Base-by-base conservation (phyloP, 495 filamentous ascomycete genomes). In the Talaromyces wortmannii region DNA sequence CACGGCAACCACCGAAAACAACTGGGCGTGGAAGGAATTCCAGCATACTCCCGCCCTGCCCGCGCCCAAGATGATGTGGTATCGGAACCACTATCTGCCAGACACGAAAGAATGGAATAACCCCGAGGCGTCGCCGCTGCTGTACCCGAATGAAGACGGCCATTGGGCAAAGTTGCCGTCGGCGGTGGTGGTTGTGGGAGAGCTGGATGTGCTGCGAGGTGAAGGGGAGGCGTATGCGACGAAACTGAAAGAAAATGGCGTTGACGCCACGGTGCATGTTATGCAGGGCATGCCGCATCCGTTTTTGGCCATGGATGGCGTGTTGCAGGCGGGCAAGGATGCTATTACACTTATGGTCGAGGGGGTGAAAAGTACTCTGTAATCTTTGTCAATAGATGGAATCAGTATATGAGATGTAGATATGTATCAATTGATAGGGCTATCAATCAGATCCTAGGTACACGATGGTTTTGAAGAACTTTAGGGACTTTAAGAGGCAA, bases 241-340 rank as follows among this genome's bases (percentile, higher is more conserved):
- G 51, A 74, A 74, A 50, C 65, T 86, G 33, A 62, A 64, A 36
- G 67, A 71, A 31, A 80, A 79, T 6, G 75, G 81, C 11, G 78
- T 81, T 6, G 67, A 74, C 61, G 82, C 80, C 3, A 70, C 82
- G 60, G 60, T 80, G 45, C 73, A 81, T 60, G 65, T 81, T 31
- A 81, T 81, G 78, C 73, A 79, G 62, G 79, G 78, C 0, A 81
- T 81, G 77, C 81, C 79, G 11, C 81, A 84, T 69, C 81, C 81
- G n/a, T 83, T 83, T 61, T 65, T 84, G 55, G 79, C 79, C 7
- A 83, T 83, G 81, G 81, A 84, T 66, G 76, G 67, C 8, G 79
- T 69, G 5, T 61, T 83, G 47, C 67, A 75, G 32, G 79, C 77
- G 52, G 81, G 79, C 0, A 78, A 67, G 55, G 62, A 77, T 52